phyloP scores from a whole-genome alignment of 2,329 filamentous ascomycete species.

The Botryotinia convoluta region DNA sequence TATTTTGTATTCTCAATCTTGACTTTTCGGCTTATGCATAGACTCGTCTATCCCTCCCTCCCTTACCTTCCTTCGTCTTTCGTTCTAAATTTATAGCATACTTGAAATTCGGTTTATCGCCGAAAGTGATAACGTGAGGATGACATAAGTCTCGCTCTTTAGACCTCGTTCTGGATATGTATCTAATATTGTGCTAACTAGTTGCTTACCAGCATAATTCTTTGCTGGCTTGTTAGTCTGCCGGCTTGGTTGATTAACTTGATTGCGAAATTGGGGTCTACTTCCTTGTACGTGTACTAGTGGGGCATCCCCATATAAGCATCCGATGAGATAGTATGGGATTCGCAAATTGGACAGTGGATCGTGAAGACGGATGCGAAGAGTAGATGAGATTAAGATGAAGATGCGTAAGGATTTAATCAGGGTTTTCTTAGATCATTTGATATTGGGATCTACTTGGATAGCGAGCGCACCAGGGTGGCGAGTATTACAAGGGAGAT shows the following conservation, averaged over 20 bases:
- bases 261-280: not conserved
- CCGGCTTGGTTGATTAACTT: not conserved
- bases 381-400: not conserved
- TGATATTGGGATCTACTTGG: not conserved
- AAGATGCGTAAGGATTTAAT: not conserved
- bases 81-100: not conserved
- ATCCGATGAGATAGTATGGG: not conserved
- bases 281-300: not conserved
- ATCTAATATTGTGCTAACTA: not conserved
- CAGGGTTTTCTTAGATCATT: not conserved
- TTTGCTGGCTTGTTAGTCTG: not conserved
- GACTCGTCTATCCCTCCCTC: not conserved
- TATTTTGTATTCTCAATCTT: not conserved
- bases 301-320: not conserved
- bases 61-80: not conserved
- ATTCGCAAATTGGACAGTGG: not conserved
- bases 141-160: not conserved
- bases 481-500: not conserved
- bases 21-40: not conserved
- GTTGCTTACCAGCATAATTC: not conserved
- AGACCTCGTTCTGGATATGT: not conserved
- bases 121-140: not conserved
- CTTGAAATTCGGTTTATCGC: not conserved
- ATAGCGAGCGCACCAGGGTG: not conserved
- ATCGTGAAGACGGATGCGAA: not conserved